Base-by-base conservation (phyloP, 768 basidiomycete species). In the Chiua virens region DNA sequence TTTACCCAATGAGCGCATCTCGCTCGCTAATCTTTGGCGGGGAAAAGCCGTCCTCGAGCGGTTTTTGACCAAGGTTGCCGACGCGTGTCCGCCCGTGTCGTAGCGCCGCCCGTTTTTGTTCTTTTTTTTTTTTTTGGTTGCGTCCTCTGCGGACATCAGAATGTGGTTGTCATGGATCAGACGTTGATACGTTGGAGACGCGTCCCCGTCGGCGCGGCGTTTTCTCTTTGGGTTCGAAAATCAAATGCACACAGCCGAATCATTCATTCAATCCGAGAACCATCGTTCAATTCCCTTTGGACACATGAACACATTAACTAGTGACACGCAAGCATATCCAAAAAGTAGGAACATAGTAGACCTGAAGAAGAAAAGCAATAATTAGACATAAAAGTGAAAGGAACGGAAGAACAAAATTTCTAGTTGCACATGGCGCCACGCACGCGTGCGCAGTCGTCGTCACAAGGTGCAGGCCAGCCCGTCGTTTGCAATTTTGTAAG, bases 1-100 rank as follows among this genome's bases (percentile, higher is more conserved):
- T 76, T 70, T 99, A 21, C 86, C 93, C 3, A 90, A 99, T 65
- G 97, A 99, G 67, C 79, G 92, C 4, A 93, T 98, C 47, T 86
- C 93, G 3, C 71, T 97, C 2, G 70, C 81, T 20, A 98, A 98
- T 61, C 76, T 98, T 21, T 78, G 79, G 18, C 81, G 83, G 35
- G 91, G 91, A 0, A 89, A 89, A 57, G 74, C 81, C 2, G 90
- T 92, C 36, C 64, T 92, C 27, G 86, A 91, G 60, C 80, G 85
- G 15, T 93, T 92, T 67, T 66, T 90, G 46, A 61, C 75, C 2
- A 81, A 79, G 22, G 77, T 82, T 2, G 81, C 79, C 0, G 61
- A 64, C n/a, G 43, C 57, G 15, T 38, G 41, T 17, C 28, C 18
- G 25, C 22, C 38, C 8, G 18, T n/a, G 34, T 17, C 34, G 17